Evolutionary conservation across 225 moss, liverwort and hornwort species (phyloP), one percentile per base, ranked within the genome.

Genomic region (Pseudisothecium myosuroides): DNA sequence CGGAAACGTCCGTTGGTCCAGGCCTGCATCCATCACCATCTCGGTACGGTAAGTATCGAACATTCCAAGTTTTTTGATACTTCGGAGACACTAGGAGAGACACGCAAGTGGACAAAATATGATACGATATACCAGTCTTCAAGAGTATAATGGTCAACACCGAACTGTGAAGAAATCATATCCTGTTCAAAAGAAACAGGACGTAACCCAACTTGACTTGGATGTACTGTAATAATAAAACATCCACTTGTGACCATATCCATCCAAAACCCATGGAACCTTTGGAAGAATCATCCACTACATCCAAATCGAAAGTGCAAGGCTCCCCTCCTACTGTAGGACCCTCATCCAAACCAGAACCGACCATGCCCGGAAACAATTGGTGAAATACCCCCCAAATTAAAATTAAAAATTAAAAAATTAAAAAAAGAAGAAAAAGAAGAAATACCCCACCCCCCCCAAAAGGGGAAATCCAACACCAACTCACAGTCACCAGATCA

Each of bases 1-100:
- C 81, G 93, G 2, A 95, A 92, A 32, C 84, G 85, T 6, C 94
- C 92, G 47, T 94, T 95, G 3, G 93, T 94, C 94, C 95, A 95
- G 8, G 95, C 95, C 95, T 95, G 92, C 69, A 55, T 64, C 41
- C 74, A 78, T 72, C 52, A 6, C 39, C 5, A 76, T 12, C 20
- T 18, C 1, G 18, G 41, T 28, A 80, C 59, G 59, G 80, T 80
- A 17, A 80, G 80, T 18, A 19, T 12, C 17, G n/a, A 16, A 58
- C n/a, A 79, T 80, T 80, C 79, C 5, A 41, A 43, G 43, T 2
- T 8, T 17, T 54, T 9, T 29, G 68, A 5, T 28, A 2, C 11
- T 74, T 31, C 10, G 47, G 75, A 74, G 31, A 49, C 31, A 45
- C 36, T 23, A 54, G 34, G 66, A n/a, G 26, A n/a, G n/a, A n/a